Conservation (phyloP, 2,329 filamentous ascomycete species). For the Phialophora expanda region DNA sequence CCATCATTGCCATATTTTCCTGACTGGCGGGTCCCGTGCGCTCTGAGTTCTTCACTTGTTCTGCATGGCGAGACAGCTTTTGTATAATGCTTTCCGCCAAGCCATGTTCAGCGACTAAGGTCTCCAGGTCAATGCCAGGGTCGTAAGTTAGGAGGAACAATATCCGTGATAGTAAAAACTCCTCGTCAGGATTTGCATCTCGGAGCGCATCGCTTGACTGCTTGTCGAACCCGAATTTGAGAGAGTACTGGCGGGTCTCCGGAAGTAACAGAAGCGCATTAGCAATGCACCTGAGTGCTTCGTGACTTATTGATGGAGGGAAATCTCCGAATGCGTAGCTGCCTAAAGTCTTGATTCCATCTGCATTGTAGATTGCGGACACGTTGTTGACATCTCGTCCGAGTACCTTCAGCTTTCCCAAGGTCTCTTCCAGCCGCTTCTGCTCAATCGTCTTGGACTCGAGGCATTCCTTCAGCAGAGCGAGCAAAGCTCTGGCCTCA, state of each 20-base stretch:
- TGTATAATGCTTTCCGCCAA: slow-evolving; percentile 71
- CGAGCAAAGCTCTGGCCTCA: slow-evolving; percentile 69
- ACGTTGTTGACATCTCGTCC: slow-evolving; percentile 74
- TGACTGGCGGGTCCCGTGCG: slow-evolving; percentile 58
- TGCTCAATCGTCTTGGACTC: slow-evolving; percentile 58
- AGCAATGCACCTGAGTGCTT: slow-evolving; percentile 80
- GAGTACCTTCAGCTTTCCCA: slow-evolving; percentile 74
- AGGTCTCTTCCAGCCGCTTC: slow-evolving; percentile 46
- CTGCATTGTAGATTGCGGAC: slow-evolving; percentile 81
- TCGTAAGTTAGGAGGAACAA: slow-evolving; percentile 81
- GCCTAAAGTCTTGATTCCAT: slow-evolving; percentile 74
- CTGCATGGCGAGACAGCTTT: slow-evolving; percentile 73
- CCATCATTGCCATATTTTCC: slow-evolving; percentile 68
- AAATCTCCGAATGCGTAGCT: slow-evolving; percentile 74
- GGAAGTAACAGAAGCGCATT: slow-evolving; percentile 78
- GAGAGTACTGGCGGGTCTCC: slow-evolving; percentile 72
- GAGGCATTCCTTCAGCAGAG: slow-evolving; percentile 67
- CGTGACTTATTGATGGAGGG: slow-evolving; percentile 68
- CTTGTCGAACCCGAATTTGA: slow-evolving; percentile 69
- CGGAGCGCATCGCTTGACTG: slow-evolving; percentile 73
- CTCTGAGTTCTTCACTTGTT: slow-evolving; percentile 49
- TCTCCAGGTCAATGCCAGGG: slow-evolving; percentile 68
- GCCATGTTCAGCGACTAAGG: slow-evolving; percentile 68
- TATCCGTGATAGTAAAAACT: slow-evolving; percentile 81
- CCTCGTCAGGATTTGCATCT: slow-evolving; percentile 77